Evolutionary conservation across 495 filamentous ascomycete species (phyloP), one percentile per base, ranked within the genome.

Genomic region (Hyaloscypha finlandica): DNA sequence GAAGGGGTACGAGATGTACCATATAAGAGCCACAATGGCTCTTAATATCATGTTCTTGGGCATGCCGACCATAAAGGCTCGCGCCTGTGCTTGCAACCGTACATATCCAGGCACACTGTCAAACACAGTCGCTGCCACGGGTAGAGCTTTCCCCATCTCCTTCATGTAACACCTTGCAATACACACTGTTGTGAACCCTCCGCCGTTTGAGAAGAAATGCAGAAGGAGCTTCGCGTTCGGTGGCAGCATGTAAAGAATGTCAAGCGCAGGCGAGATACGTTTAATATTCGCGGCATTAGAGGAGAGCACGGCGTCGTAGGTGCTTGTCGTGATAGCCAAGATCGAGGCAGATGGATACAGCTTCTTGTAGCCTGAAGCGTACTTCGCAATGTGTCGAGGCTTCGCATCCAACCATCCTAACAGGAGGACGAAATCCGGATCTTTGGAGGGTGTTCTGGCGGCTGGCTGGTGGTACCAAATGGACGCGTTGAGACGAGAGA

Each of bases 121-220:
- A n/a, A 81, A 63, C 3, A 80, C 58, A 30, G 77, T 68, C 16
- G 75, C 75, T 0, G 37, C 61, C 8, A 77, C 58, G 20, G 77
- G 78, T 4, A 78, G 53, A 0, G 63, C 53, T 6, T 19, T 8
- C 9, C 59, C 67, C 8, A 37, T 70, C 9, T 30, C 62, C 8
- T 63, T 54, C 5, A 31, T 32, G 42, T 70, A 81, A 16, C 52
- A 55, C 37, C 63, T 63, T 5, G 78, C 78, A 12, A 81, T 66
- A 30, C 65, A 53, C 4, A 71, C 68, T 37, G 71, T 66, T 8
- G 76, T 79, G 68, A 73, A 74, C 9, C 74, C 68, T n/a, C 80
- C 79, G 35, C 78, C 79, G 68, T 81, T 77, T 20, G 79, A 81
- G 74, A 81, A 82, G 56, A 72, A 68, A 70, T 82, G 80, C 0